These are phyloP conservation scores for Galerina marginata DNA, from an alignment of 768 basidiomycete genomes.

Conservation along the genomic window DNA sequence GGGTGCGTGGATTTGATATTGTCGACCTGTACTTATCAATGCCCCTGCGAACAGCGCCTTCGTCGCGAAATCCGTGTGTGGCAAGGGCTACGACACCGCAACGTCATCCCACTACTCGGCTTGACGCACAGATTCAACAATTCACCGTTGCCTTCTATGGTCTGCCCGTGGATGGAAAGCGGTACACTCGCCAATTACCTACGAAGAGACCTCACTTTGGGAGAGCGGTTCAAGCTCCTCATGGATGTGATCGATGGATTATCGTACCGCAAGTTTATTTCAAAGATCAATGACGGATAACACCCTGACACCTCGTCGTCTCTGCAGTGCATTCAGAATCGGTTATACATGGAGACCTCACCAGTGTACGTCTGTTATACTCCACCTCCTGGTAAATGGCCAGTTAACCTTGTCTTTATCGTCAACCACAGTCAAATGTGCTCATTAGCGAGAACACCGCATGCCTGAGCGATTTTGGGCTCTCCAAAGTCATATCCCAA, in stretches of 20 bases:
- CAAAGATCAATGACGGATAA: background rate
- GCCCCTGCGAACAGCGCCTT: background rate
- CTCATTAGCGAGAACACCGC: slow-evolving; percentile 1
- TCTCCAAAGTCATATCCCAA: slow-evolving; percentile 1
- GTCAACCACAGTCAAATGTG: background rate
- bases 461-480: slow-evolving; percentile 1
- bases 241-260: background rate
- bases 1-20: background rate
- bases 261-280: background rate
- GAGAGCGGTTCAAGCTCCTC: background rate
- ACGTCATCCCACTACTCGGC: slow-evolving; percentile 2
- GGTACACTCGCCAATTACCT: background rate
- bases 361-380: background rate
- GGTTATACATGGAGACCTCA: slow-evolving; percentile 5
- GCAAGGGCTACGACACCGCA: background rate
- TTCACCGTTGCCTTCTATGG: slow-evolving; percentile 4
- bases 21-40: background rate
- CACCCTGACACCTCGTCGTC: no score
- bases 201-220: background rate
- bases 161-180: background rate
- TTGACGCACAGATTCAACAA: slow-evolving; percentile 1
- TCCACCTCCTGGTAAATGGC: background rate
- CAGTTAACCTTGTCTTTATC: background rate
- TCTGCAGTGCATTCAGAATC: background rate
- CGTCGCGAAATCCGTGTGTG: background rate